Percentiles rank a stretch among this genome's conserved stretches.
Evolutionary conservation across 345 rosid species (phyloP).

Genomic region (Garcia nutans): DNA sequence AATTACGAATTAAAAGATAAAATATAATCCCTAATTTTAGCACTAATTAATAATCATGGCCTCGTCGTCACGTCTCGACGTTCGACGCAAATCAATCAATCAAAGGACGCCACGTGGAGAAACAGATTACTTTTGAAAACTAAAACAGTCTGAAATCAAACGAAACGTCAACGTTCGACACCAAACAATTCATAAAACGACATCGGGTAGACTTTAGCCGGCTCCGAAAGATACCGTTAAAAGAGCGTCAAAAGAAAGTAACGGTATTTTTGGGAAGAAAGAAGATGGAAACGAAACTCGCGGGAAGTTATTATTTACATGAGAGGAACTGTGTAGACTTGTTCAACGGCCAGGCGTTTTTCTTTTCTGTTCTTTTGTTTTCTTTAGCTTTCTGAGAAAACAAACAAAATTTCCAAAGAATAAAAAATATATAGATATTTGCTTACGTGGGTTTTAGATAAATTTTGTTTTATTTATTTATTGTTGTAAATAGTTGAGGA

Average conservation of each 20-base stretch:
- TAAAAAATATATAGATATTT: too few relatives aligned
- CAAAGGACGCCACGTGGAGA: neutral
- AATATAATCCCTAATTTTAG: neutral
- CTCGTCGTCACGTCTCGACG: neutral
- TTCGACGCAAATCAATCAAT: neutral
- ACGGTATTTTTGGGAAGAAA: neutral
- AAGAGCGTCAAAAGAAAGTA: neutral
- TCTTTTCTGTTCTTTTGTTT: too few relatives aligned
- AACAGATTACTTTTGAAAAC: neutral
- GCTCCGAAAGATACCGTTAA: constrained; percentile 2
- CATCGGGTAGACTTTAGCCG: neutral
- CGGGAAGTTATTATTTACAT: constrained; percentile 6
- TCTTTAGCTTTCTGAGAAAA: too few relatives aligned
- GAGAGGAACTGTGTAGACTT: neutral
- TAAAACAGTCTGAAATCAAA: neutral
- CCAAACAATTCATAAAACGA: neutral
- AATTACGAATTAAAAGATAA: neutral
- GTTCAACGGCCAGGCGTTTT: constrained; percentile 14
- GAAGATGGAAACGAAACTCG: constrained; percentile 12
- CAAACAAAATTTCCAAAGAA: too few relatives aligned
- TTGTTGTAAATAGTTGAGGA: too few relatives aligned
- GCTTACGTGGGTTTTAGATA: too few relatives aligned
- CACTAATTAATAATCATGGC: constrained; percentile 1
- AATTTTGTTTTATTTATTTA: too few relatives aligned
- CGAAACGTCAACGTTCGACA: neutral